phyloP scores from a whole-genome alignment of 768 basidiomycete species.

The Tulasnella sp. region DNA sequence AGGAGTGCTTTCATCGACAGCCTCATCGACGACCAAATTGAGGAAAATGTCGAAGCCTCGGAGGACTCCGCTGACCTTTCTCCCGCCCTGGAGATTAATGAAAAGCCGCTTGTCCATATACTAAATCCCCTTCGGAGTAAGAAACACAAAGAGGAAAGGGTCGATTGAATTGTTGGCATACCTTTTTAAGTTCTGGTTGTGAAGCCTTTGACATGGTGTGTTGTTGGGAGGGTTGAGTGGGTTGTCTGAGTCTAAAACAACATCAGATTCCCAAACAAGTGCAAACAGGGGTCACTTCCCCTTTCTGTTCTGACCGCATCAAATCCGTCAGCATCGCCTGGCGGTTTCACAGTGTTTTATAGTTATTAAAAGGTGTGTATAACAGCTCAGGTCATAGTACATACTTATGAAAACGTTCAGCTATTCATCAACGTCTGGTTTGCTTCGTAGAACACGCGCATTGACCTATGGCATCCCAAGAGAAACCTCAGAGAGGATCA shows the following conservation, averaged over 20 bases:
- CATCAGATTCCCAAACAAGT: background rate
- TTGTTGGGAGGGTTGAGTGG: background rate
- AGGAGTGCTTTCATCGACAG: constrained; percentile 77
- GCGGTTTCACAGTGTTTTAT: too few species aligned
- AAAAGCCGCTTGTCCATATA: constrained; percentile 99
- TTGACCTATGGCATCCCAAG: too few species aligned
- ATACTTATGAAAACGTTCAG: too few species aligned
- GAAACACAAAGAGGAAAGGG: constrained; percentile 7
- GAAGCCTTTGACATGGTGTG: constrained; percentile 76
- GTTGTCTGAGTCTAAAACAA: background rate
- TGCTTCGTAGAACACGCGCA: too few species aligned
- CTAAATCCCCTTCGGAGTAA: constrained; percentile 30
- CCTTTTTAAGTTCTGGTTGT: constrained; percentile 97
- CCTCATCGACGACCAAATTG: constrained; percentile 95
- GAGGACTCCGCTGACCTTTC: constrained; percentile 88
- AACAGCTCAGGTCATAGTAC: too few species aligned
- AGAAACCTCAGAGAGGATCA: too few species aligned
- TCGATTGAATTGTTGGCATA: constrained; percentile 24
- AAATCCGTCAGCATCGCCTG: too few species aligned
- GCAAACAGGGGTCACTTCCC: background rate
- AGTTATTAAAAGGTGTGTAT: too few species aligned
- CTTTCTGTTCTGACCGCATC: too few species aligned
- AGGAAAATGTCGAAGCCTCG: constrained; percentile 98
- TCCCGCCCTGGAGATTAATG: constrained; percentile 84
- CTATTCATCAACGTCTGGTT: too few species aligned